Conservation (phyloP, 2,329 filamentous ascomycete species). For the Blastomyces gilchristii region DNA sequence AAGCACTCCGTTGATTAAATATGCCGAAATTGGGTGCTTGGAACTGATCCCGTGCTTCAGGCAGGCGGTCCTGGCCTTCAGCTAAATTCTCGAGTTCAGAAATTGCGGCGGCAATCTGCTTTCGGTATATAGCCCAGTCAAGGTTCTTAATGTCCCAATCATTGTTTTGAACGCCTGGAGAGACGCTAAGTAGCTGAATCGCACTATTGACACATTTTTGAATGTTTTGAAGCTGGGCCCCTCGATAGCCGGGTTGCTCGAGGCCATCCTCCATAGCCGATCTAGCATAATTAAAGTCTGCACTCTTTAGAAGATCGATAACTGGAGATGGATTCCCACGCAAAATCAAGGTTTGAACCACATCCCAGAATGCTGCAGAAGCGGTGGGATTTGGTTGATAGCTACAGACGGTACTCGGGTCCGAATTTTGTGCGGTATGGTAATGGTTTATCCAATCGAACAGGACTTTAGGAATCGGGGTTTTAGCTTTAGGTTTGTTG, state of each 20-base stretch:
- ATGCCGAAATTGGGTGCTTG: slow-evolving; percentile 38
- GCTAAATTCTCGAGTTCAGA: slow-evolving; percentile 66
- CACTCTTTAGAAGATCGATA: slow-evolving; percentile 57
- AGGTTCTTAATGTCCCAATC: slow-evolving; percentile 76
- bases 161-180: slow-evolving; percentile 51
- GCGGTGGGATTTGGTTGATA: slow-evolving; percentile 63
- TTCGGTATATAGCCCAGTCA: slow-evolving; percentile 77
- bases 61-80: slow-evolving; percentile 55
- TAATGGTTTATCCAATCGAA: slow-evolving; percentile 72
- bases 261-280: slow-evolving; percentile 53
- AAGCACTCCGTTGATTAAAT: slow-evolving; percentile 40
- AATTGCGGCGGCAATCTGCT: slow-evolving; percentile 58
- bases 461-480: slow-evolving; percentile 61
- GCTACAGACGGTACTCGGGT: slow-evolving; percentile 54
- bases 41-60: slow-evolving; percentile 36
- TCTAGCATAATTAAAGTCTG: slow-evolving; percentile 67
- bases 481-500: slow-evolving; percentile 20
- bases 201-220: slow-evolving; percentile 60
- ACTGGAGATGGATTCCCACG: slow-evolving; percentile 63
- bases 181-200: slow-evolving; percentile 59
- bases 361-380: slow-evolving; percentile 75
- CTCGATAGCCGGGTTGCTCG: slow-evolving; percentile 58
- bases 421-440: slow-evolving; percentile 61
- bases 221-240: slow-evolving; percentile 66
- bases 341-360: slow-evolving; percentile 61